Base-by-base conservation (phyloP, 2,329 filamentous ascomycete species). In the Botrytis porri region DNA sequence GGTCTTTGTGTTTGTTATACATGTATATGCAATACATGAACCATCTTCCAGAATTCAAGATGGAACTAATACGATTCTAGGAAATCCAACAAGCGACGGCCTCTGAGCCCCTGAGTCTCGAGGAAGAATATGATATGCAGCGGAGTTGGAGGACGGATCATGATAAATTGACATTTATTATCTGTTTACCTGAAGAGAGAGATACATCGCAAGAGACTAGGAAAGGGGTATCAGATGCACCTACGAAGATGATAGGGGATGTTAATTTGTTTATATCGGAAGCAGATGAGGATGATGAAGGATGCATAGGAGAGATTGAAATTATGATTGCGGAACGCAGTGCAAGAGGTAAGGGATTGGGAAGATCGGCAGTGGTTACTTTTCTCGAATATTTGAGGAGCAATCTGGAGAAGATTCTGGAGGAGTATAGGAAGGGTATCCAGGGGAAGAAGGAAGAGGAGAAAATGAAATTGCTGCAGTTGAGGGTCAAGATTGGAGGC, bases 81-180 rank as follows among this genome's bases (percentile, higher is more conserved):
- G 87, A 89, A 64, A 92, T 98, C 57, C 95, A 92, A 84, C 86
- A 90, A 82, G 91, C 92, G 71, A 98, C 95, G 0, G 94, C 95
- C 1, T 98, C 95, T 0, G 94, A 98, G 75, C 93, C 91, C 0
- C 86, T 98, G 69, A 90, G 88, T 0, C 85, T 98, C 0, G 85
- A 89, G 0, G 92, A 97, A 80, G 95, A 98, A 84, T 94, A 96
- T 82, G 88, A 89, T 67, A 98, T 98, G 90, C 95, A 98, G 82
- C 83, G 84, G n/a, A 93, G 90, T 76, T 98, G 95, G 95, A 90
- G 94, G 54, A 84, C 84, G 32, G 93, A 96, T 60, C 82, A 84
- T 39, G 95, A 98, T 83, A 98, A 98, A 83, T 82, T 98, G 75
- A 98, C 95, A 0, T 98, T 98, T 78, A 97, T 98, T 80, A 83